Evolutionary conservation across 768 basidiomycete genomes (phyloP).

Genomic region (Rhizopogon sp.): DNA sequence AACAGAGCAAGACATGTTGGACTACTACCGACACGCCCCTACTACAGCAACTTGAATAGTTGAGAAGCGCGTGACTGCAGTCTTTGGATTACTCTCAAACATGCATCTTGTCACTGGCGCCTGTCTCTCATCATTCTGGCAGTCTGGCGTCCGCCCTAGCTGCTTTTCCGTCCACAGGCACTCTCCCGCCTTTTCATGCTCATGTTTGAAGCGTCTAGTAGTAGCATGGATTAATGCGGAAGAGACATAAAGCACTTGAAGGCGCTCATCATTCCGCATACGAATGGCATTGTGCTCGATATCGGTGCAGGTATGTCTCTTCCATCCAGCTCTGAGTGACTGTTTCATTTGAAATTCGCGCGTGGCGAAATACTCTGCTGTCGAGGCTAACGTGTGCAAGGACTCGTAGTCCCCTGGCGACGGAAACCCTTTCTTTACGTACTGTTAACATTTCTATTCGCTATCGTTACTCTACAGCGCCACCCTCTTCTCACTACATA

Average conservation of each 20-base stretch:
- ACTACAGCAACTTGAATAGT: too few species aligned
- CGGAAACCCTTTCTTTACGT: too few species aligned
- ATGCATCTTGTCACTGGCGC: constrained; percentile 31
- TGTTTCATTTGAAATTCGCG: constrained; percentile 48
- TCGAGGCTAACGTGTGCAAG: too few species aligned
- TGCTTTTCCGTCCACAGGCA: constrained; percentile 39
- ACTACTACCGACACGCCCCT: too few species aligned
- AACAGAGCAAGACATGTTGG: too few species aligned
- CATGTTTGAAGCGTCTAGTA: constrained; percentile 49
- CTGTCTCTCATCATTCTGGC: constrained; percentile 40
- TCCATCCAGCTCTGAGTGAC: constrained; percentile 33
- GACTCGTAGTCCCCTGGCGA: too few species aligned
- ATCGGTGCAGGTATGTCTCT: constrained; percentile 53
- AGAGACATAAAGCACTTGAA: constrained; percentile 39
- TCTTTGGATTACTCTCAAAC: constrained; percentile 19
- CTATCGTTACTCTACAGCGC: too few species aligned
- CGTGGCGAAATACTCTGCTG: constrained; percentile 62
- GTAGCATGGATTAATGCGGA: constrained; percentile 39
- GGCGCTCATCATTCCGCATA: constrained; percentile 46
- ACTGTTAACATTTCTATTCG: too few species aligned
- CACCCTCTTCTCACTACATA: too few species aligned
- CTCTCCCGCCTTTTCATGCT: constrained; percentile 54
- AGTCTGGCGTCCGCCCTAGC: constrained; percentile 34
- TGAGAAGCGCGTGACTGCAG: not conserved
- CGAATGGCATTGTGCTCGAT: constrained; percentile 60